Percentiles rank a stretch among this genome's conserved stretches.
phyloP scores from a whole-genome alignment of 2,329 filamentous ascomycete genomes.

The Raffaelea arxii region DNA sequence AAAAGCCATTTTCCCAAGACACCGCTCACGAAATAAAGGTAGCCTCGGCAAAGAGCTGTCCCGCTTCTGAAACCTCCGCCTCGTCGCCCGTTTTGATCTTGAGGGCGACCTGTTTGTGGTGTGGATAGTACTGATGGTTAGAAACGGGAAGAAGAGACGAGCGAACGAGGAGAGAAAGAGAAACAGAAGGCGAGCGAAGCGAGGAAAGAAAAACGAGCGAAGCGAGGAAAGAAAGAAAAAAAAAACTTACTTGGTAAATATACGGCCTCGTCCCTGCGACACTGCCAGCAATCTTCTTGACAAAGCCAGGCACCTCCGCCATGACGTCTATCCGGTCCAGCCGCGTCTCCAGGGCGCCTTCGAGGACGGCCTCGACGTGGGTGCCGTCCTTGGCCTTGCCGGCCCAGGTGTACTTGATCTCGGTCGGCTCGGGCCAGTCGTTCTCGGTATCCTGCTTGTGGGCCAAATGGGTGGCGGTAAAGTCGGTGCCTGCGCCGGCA shows the following conservation, averaged over 20 bases:
- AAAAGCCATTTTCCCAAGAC: neutral
- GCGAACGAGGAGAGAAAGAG: neutral
- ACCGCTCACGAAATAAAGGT: conserved; percentile 74
- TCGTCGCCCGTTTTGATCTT: conserved; percentile 80
- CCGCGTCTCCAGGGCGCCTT: conserved; percentile 57
- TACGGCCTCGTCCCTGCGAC: conserved; percentile 92
- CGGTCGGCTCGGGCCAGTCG: conserved; percentile 80
- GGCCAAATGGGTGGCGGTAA: conserved; percentile 59
- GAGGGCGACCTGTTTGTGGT: conserved; percentile 53
- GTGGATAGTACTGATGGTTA: conserved; percentile 54
- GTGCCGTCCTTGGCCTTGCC: conserved; percentile 72
- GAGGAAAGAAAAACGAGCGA: too few species aligned
- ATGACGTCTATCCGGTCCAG: conserved; percentile 88
- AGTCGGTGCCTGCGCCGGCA: conserved; percentile 57
- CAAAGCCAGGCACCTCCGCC: conserved; percentile 89
- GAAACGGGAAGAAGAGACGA: neutral
- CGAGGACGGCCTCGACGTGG: conserved; percentile 57
- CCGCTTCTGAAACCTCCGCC: conserved; percentile 64
- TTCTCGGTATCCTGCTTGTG: conserved; percentile 64
- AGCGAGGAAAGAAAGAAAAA: too few species aligned
- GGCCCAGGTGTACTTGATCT: conserved; percentile 66
- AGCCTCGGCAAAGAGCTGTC: conserved; percentile 74
- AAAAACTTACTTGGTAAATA: conserved; percentile 73
- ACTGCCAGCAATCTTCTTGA: conserved; percentile 85
- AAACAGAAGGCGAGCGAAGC: too few species aligned